phyloP scores from a whole-genome alignment of 495 filamentous ascomycete genomes.

The Haplographium delicatum region DNA sequence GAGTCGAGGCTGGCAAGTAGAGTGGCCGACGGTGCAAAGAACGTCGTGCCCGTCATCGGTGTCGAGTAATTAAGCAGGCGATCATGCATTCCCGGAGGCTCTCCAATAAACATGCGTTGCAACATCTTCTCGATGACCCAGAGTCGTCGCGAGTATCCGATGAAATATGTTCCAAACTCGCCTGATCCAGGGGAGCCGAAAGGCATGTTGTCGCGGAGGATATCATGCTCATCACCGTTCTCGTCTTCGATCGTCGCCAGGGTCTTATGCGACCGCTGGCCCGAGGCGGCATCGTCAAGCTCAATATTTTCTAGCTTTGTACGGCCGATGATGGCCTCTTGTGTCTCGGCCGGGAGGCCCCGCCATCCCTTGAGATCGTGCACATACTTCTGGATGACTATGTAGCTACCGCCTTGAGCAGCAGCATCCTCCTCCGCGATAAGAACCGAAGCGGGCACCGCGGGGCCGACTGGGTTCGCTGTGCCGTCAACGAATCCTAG shows the following conservation, averaged over 20 bases:
- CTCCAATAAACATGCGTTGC: slow-evolving; percentile 51
- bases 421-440: slow-evolving; percentile 38
- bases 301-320: slow-evolving; percentile 53
- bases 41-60: slow-evolving; percentile 45
- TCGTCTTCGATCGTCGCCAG: slow-evolving; percentile 51
- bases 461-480: slow-evolving; percentile 49
- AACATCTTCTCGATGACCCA: slow-evolving; percentile 58
- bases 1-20: slow-evolving; percentile 34
- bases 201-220: slow-evolving; percentile 57
- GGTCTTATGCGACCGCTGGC: slow-evolving; percentile 47
- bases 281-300: slow-evolving; percentile 43
- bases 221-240: slow-evolving; percentile 44
- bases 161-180: slow-evolving; percentile 56
- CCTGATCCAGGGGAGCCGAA: slow-evolving; percentile 48
- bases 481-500: slow-evolving; percentile 57
- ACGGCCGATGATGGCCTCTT: slow-evolving; percentile 52
- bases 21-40: slow-evolving; percentile 48
- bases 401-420: slow-evolving; percentile 45
- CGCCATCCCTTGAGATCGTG: slow-evolving; percentile 47
- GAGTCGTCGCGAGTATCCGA: slow-evolving; percentile 48
- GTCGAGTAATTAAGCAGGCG: slow-evolving; percentile 50
- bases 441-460: slow-evolving; percentile 38
- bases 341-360: slow-evolving; percentile 41
- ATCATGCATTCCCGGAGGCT: slow-evolving; percentile 51
- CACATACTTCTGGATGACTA: slow-evolving; percentile 56